Conservation (phyloP, 345 rosid genomes). For the Gynandropsis gynandra region DNA sequence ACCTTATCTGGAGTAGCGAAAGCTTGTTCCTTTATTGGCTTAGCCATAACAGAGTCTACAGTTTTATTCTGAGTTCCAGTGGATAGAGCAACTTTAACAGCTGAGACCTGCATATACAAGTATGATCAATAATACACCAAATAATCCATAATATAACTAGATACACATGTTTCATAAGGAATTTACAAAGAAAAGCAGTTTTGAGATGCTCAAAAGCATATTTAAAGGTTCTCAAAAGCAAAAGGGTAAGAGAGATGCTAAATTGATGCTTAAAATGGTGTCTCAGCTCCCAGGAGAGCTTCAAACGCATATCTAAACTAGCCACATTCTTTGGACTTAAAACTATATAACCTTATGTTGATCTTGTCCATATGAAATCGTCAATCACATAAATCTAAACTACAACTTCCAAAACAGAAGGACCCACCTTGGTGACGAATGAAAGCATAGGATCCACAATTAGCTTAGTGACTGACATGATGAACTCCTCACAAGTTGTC, state of each 20-base stretch:
- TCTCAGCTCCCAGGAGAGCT: too few species aligned
- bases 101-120: constrained; percentile 55
- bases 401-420: neutral
- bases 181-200: constrained; percentile 1
- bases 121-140: constrained; percentile 10
- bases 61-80: constrained; percentile 52
- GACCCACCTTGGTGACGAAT: constrained; percentile 80
- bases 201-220: constrained; percentile 2
- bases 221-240: neutral
- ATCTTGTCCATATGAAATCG: too few species aligned
- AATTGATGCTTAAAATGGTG: too few species aligned
- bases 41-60: constrained; percentile 63
- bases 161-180: neutral
- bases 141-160: neutral
- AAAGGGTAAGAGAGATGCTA: neutral
- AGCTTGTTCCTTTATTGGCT: constrained; percentile 91
- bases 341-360: too few species aligned
- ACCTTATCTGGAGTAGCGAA: constrained; percentile 93
- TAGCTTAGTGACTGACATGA: constrained; percentile 88
- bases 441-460: constrained; percentile 99
- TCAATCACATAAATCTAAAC: too few species aligned
- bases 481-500: constrained; percentile 97
- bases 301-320: too few species aligned
- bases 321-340: too few species aligned
- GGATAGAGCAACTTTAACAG: constrained; percentile 72